Evolutionary conservation across 139 green algal genomes (phyloP), one percentile per base, ranked within the genome.

Genomic region (Asterochloris sp.): DNA sequence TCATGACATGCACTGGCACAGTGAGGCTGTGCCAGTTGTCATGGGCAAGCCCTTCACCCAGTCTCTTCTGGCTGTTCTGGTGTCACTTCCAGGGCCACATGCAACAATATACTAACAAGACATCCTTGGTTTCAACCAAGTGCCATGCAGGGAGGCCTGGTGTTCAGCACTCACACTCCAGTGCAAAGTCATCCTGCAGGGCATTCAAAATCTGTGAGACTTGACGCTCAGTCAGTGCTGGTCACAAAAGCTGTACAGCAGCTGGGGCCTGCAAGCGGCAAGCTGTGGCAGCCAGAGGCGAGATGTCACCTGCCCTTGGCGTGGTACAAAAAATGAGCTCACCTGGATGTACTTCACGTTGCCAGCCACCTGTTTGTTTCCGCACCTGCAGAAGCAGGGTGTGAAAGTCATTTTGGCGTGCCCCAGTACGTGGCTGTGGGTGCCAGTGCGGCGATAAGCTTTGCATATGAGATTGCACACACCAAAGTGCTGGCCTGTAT

Each of bases 291-390:
- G 21, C 66, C 2, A 76, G 26, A 47, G 9, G 19, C 60, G 27
- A 12, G 17, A 27, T 27, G 10, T 62, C 63, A 89, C 87, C 79
- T 90, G 76, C 83, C 89, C n/a, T n/a, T n/a, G n/a, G n/a, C n/a
- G n/a, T n/a, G n/a, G n/a, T 91, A 82, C 91, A 88, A 23, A 90
- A 19, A 23, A 83, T 78, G 27, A 82, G 78, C 83, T 95, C 91
- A n/a, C 88, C 17, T 82, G 76, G 75, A 95, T 92, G 86, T 84
- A 91, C 81, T 89, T 90, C 66, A 94, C 90, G 75, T 92, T 82
- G 17, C 85, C 86, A 10, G 88, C 88, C 74, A 91, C 82, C 11
- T 78, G 62, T 27, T 89, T 82, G 60, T 81, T 81, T 4, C 77
- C 77, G n/a, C 38, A 54, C 2, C 38, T 54, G 38, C 38, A 54